Evolutionary conservation across 495 filamentous ascomycete genomes (phyloP), one percentile per base, ranked within the genome.

Genomic region (Penicillium cinerascens): DNA sequence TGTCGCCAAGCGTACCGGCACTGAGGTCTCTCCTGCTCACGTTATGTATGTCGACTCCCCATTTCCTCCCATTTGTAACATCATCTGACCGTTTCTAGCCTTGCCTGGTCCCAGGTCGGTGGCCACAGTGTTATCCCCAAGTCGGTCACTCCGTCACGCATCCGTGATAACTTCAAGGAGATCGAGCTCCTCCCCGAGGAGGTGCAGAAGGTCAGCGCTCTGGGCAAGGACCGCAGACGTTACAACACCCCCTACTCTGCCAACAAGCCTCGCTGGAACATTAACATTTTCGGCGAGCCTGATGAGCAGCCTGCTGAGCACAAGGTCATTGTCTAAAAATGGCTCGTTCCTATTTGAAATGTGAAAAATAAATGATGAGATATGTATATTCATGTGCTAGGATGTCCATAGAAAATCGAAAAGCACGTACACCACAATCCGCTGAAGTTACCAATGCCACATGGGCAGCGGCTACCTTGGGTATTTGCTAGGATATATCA

Each of bases 111-210:
- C 49, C 71, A 75, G 56, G 64, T 72, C 13, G 74, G 73, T 35
- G 75, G 74, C 44, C 65, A 74, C 66, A 74, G 70, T 52, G 75
- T 78, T 54, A 78, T 78, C 58, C 75, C 75, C 57, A 78, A 78
- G 67, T 77, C 74, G 20, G 68, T 77, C 33, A 78, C 73, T 16
- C 59, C 73, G 20, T 72, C 71, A 27, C 74, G 75, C 49, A 78
- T 77, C 42, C 58, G 49, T 50, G 69, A 70, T 51, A 78, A 78
- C 71, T 77, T 78, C 67, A 63, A 74, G 62, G 75, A 78, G 64
- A 55, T 76, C 25, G 69, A 73, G 55, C 68, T 79, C 42, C 66
- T 74, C 1, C 51, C 71, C 26, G 72, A 77, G 44, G 72, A 79
- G 69, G 55, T 69, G 27, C 70, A 69, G 13, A 66, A 78, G 66